phyloP scores from a whole-genome alignment of 2,329 filamentous ascomycete species.

The Tolypocladium ovalisporum region DNA sequence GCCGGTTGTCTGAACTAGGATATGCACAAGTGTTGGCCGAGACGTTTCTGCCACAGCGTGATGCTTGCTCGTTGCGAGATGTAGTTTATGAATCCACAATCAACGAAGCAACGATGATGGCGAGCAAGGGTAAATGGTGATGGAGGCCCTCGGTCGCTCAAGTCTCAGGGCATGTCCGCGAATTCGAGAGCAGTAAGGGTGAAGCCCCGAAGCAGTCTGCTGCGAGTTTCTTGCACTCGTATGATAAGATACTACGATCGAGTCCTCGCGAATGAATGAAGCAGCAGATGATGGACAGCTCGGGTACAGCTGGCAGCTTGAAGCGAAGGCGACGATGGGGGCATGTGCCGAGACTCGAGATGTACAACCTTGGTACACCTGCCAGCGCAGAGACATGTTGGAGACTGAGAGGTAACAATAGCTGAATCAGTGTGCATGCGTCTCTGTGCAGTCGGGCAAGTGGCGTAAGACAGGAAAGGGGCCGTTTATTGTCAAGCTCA shows the following conservation, averaged over 20 bases:
- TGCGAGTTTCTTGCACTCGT: background rate
- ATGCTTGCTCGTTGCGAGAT: background rate
- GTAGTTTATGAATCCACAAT: background rate
- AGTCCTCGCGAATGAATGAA: background rate
- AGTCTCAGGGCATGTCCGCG: background rate
- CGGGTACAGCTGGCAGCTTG: background rate
- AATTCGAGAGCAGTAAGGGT: background rate
- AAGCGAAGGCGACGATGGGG: background rate
- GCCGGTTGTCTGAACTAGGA: background rate
- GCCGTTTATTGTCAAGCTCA: background rate
- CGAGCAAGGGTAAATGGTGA: background rate
- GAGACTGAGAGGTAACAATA: too few relatives aligned
- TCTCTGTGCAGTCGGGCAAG: too few relatives aligned
- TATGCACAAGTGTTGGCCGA: background rate
- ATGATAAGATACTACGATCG: background rate
- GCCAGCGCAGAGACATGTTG: too few relatives aligned
- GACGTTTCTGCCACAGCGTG: background rate
- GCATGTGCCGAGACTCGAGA: background rate
- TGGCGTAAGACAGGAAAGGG: background rate
- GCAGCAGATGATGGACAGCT: background rate
- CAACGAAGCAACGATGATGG: background rate
- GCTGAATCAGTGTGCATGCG: too few relatives aligned
- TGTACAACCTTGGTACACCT: too few relatives aligned
- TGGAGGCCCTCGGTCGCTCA: too few relatives aligned
- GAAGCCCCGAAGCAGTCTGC: background rate